Conservation (phyloP, 306 rosid genomes). For the Inga laurina region DNA sequence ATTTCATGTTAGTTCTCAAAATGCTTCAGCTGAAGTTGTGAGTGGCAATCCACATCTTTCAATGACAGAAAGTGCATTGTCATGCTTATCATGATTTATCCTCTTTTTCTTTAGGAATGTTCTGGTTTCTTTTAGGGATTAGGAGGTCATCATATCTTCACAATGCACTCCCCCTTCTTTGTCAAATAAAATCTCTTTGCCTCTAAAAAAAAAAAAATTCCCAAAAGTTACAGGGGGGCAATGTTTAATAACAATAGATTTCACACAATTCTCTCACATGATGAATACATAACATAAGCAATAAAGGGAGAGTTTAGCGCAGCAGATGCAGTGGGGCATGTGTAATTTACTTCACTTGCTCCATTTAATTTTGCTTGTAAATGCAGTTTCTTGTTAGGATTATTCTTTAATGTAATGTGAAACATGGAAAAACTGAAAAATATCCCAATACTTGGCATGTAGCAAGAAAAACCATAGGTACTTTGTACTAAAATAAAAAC, state of each 20-base stretch:
- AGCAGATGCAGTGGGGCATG: background rate
- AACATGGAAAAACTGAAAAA: background rate
- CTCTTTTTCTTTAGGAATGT: background rate
- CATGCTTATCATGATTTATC: background rate
- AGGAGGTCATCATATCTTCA: background rate
- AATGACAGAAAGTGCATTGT: background rate
- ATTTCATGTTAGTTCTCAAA: too few species aligned
- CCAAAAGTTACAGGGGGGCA: background rate
- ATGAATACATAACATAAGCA: background rate
- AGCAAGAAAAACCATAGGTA: background rate
- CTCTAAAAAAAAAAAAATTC: background rate
- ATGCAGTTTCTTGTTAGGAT: background rate
- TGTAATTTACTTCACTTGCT: background rate
- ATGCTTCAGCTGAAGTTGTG: constrained; percentile 9
- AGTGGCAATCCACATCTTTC: constrained; percentile 11
- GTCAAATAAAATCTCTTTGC: background rate
- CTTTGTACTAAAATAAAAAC: background rate
- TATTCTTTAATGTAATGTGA: background rate
- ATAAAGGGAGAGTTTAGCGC: background rate
- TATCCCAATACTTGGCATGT: background rate
- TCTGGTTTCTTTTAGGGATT: background rate
- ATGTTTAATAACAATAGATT: background rate
- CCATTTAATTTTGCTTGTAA: background rate
- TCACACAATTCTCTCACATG: background rate
- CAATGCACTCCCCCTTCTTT: background rate